These are phyloP conservation scores for Miamiensis avidus DNA, from an alignment of 169 alveolate species.

Conservation along the genomic window DNA sequence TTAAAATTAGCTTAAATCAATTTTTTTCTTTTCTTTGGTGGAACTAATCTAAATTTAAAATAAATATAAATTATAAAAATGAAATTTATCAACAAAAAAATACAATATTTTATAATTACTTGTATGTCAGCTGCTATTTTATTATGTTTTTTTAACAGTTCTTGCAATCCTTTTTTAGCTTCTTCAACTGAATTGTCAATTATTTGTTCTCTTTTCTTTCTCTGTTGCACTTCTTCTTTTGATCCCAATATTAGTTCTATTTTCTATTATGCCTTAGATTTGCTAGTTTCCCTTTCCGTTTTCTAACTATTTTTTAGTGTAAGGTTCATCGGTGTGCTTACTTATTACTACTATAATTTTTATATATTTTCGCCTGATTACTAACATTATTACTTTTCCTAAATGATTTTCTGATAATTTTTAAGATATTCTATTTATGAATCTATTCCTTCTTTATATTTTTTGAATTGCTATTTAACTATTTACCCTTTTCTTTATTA, in stretches of 20 bases:
- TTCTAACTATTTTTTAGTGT: too few relatives aligned
- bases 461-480: not conserved
- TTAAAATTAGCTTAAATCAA: too few relatives aligned
- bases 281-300: too few relatives aligned
- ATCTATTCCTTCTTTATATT: not conserved
- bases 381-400: not conserved
- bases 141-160: not conserved
- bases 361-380: too few relatives aligned
- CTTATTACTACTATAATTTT: not conserved
- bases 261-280: too few relatives aligned
- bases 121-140: not conserved
- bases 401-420: not conserved
- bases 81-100: too few relatives aligned
- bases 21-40: too few relatives aligned
- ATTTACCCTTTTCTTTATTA: too few relatives aligned
- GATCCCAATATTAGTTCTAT: not conserved
- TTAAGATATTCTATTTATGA: not conserved
- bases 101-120: too few relatives aligned
- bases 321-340: too few relatives aligned
- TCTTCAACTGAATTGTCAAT: not conserved
- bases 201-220: not conserved
- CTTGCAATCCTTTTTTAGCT: not conserved
- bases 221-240: not conserved
- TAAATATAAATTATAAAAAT: too few relatives aligned
- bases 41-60: too few relatives aligned